These are phyloP conservation scores for Neospermospora avenae DNA, from an alignment of 2,329 filamentous ascomycete genomes.

Conservation along the genomic window DNA sequence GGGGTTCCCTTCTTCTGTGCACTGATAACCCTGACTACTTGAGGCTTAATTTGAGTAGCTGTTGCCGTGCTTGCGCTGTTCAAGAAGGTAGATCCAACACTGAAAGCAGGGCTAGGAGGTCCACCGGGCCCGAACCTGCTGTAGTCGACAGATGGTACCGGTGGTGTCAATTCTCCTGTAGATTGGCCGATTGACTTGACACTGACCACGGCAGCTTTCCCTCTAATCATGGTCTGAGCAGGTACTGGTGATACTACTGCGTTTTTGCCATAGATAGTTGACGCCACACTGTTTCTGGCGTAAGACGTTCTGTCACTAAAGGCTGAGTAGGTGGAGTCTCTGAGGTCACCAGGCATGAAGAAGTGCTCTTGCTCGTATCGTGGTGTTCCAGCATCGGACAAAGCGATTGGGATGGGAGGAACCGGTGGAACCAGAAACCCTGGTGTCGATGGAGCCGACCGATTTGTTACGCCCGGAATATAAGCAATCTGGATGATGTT, in stretches of 20 bases:
- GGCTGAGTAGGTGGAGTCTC: slow-evolving; percentile 86
- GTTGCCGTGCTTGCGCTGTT: slow-evolving; percentile 60
- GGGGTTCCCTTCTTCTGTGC: slow-evolving; percentile 44
- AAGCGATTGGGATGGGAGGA: slow-evolving; percentile 76
- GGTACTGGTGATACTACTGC: slow-evolving; percentile 75
- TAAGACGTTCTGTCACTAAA: slow-evolving; percentile 62
- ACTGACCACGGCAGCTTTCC: slow-evolving; percentile 89
- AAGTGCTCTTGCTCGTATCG: slow-evolving; percentile 78
- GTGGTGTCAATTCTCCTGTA: slow-evolving; percentile 57
- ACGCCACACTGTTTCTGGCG: slow-evolving; percentile 74
- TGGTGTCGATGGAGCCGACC: slow-evolving; percentile 79
- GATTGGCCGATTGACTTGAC: slow-evolving; percentile 69
- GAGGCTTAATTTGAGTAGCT: slow-evolving; percentile 54
- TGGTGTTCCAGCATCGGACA: slow-evolving; percentile 56
- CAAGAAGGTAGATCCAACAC: slow-evolving; percentile 65
- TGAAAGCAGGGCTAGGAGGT: slow-evolving; percentile 58
- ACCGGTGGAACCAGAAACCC: slow-evolving; percentile 84
- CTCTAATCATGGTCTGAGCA: slow-evolving; percentile 81
- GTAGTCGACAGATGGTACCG: slow-evolving; percentile 69
- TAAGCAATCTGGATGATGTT: slow-evolving; percentile 99
- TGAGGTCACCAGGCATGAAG: slow-evolving; percentile 86
- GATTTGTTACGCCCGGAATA: slow-evolving; percentile 94
- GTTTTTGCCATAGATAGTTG: slow-evolving; percentile 90
- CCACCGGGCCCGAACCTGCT: slow-evolving; percentile 49
- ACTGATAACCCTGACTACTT: slow-evolving; percentile 57